These are phyloP conservation scores for Rosa hybrid DNA, from an alignment of 331 rosid species.

Conservation along the genomic window DNA sequence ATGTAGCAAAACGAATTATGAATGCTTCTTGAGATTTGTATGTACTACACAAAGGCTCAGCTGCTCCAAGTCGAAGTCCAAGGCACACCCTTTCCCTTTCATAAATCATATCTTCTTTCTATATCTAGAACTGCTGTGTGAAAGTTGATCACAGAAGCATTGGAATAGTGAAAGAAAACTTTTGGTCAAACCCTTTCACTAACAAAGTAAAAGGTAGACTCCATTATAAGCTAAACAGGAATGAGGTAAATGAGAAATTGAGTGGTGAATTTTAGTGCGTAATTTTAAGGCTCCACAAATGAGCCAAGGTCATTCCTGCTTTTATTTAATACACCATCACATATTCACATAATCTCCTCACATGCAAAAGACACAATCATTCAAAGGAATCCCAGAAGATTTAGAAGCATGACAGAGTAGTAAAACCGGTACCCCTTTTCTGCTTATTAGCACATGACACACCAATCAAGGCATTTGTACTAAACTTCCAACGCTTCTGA, in stretches of 20 bases:
- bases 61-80: background rate
- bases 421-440: background rate
- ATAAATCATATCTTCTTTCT: background rate
- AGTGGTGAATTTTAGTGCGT: background rate
- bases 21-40: background rate
- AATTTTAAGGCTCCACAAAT: background rate
- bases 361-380: constrained; percentile 7
- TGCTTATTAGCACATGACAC: background rate
- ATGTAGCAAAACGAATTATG: background rate
- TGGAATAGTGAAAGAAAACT: background rate
- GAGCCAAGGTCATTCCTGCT: background rate
- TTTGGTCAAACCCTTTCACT: background rate
- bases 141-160: background rate
- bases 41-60: background rate
- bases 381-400: constrained; percentile 12
- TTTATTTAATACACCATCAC: background rate
- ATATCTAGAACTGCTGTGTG: background rate
- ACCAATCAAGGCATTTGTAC: background rate
- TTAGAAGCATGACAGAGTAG: background rate
- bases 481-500: too few relatives aligned
- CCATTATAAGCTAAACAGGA: background rate
- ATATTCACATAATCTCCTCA: background rate
- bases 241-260: background rate
- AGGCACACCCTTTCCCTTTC: too few relatives aligned
- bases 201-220: background rate